A percentile compares a stretch with the other conserved stretches of the same genome.
Conservation (phyloP, 2,329 filamentous ascomycete species). For the Hymenoscyphus fructigenus region DNA sequence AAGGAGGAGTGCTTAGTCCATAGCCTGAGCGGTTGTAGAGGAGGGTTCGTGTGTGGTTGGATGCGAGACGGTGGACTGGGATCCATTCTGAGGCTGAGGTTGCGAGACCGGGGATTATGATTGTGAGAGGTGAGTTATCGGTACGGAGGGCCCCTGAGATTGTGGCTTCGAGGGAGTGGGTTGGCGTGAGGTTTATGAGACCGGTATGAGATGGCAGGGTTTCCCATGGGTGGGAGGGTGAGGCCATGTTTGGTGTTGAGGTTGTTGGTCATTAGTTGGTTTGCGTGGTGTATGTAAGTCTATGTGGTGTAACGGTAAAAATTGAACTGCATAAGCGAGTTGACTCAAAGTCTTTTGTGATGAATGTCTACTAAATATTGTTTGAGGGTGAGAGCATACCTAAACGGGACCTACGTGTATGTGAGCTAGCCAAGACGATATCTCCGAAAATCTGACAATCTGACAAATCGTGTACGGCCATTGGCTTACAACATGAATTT, state of each 20-base stretch:
- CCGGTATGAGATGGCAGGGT: background rate
- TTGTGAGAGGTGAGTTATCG: conserved; percentile 22
- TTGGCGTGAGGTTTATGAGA: conserved; percentile 11
- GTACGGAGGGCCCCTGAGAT: conserved; percentile 26
- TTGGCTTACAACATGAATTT: too few species aligned
- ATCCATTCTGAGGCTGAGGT: conserved; percentile 24
- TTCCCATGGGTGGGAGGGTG: background rate
- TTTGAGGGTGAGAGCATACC: too few species aligned
- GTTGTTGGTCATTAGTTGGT: too few species aligned
- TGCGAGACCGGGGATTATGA: conserved; percentile 28
- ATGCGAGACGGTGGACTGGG: conserved; percentile 21
- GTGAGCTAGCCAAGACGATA: too few species aligned
- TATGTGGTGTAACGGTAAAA: too few species aligned
- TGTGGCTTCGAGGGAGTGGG: conserved; percentile 24
- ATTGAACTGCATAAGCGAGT: too few species aligned
- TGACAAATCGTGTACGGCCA: too few species aligned
- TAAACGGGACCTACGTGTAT: too few species aligned
- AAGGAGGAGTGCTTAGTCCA: conserved; percentile 16
- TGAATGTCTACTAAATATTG: too few species aligned
- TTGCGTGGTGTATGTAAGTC: too few species aligned
- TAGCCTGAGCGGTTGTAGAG: conserved; percentile 30
- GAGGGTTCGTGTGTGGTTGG: conserved; percentile 23
- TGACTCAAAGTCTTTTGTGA: too few species aligned
- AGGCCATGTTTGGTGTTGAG: background rate
- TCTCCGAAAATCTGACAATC: too few species aligned